phyloP scores from a whole-genome alignment of 2,329 filamentous ascomycete species.

The Ascosphaera pollenicola region DNA sequence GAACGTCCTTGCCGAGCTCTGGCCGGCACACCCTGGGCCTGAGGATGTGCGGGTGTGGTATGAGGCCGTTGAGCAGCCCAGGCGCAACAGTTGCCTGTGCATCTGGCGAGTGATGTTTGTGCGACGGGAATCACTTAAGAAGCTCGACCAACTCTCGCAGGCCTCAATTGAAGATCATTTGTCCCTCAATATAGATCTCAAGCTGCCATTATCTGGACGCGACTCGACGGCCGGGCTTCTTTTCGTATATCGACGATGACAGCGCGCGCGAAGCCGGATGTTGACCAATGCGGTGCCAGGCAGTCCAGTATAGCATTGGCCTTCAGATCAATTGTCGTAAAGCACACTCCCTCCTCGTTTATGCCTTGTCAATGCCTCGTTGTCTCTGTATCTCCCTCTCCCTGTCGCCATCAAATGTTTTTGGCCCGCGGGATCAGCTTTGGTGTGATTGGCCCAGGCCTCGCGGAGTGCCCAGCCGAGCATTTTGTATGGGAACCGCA shows the following conservation, averaged over 20 bases:
- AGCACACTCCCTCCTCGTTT: too few species aligned
- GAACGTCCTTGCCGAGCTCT: background rate
- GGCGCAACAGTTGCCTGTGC: background rate
- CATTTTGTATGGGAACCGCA: too few species aligned
- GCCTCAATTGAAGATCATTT: too few species aligned
- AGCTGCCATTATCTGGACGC: conserved; percentile 1
- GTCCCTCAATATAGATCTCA: background rate
- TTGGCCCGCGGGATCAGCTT: background rate
- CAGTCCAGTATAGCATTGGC: too few species aligned
- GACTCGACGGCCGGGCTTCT: too few species aligned
- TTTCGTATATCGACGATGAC: too few species aligned
- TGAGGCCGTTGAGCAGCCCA: background rate
- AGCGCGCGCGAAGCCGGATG: too few species aligned
- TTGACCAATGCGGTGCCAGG: too few species aligned
- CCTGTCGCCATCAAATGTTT: background rate
- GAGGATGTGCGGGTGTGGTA: background rate
- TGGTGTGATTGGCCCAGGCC: background rate
- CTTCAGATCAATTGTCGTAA: too few species aligned
- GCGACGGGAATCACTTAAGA: background rate
- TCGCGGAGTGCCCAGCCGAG: too few species aligned
- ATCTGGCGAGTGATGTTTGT: too few species aligned
- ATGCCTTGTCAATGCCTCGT: conserved; percentile 6
- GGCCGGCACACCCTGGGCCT: background rate
- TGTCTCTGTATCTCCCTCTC: conserved; percentile 1
- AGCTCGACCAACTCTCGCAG: background rate